These are phyloP conservation scores for Omphalea diandra DNA, from an alignment of 441 rosid genomes.

Conservation along the genomic window DNA sequence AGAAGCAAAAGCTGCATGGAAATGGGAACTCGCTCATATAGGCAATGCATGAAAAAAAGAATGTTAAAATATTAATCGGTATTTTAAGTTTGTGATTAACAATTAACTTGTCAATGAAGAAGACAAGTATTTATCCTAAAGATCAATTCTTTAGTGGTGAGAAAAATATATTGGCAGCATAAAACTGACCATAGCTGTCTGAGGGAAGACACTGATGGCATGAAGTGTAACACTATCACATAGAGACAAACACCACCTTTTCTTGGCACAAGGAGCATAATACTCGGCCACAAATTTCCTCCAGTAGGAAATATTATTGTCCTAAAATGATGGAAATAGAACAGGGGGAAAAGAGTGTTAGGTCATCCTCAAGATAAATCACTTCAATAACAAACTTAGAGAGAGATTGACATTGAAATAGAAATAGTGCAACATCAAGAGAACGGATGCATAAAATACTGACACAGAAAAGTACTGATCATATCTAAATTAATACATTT, in stretches of 20 bases:
- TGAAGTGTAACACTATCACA: constrained; percentile 70
- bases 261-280: constrained; percentile 85
- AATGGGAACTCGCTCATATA: neutral
- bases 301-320: constrained; percentile 75
- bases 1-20: constrained; percentile 9
- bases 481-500: neutral
- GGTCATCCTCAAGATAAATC: neutral
- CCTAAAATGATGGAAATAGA: constrained; percentile 42
- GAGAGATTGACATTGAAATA: neutral
- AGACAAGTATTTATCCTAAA: neutral
- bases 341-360: neutral
- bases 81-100: neutral
- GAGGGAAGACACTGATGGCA: constrained; percentile 81
- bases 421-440: neutral
- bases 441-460: neutral
- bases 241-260: constrained; percentile 81
- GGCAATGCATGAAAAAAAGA: neutral
- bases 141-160: neutral
- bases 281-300: constrained; percentile 86
- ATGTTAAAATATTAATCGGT: neutral
- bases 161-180: constrained; percentile 6
- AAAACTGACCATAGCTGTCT: constrained; percentile 74
- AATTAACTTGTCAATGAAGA: neutral
- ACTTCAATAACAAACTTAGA: neutral
- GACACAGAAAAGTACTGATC: neutral